A percentile compares a stretch with the other conserved stretches of the same genome.
Conservation (phyloP, 441 rosid species). For the Jatropha multifida region DNA sequence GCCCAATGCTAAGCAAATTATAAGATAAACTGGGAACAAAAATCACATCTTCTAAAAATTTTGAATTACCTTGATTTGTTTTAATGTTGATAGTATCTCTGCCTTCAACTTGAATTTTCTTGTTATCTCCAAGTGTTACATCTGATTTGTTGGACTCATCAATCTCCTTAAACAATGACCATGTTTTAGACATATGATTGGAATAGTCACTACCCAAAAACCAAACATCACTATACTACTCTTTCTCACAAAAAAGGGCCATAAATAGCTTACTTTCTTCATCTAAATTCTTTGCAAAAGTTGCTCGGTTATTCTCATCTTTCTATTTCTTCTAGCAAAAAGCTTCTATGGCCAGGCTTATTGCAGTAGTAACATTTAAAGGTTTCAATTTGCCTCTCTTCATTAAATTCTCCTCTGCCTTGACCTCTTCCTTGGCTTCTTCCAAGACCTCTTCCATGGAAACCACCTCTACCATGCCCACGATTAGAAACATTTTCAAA, state of each 20-base stretch:
- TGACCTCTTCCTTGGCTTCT: neutral
- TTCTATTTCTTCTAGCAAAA: neutral
- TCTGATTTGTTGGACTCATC: neutral
- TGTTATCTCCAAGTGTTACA: neutral
- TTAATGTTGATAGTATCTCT: no score
- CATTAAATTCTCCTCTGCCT: neutral
- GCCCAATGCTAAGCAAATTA: conserved; percentile 14
- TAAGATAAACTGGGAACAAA: conserved; percentile 5
- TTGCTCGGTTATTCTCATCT: neutral
- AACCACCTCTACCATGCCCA: neutral
- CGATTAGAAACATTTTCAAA: neutral
- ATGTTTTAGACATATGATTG: neutral
- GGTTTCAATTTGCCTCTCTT: neutral
- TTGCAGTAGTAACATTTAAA: neutral
- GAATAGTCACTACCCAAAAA: neutral
- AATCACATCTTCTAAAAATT: neutral
- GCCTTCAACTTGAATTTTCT: neutral
- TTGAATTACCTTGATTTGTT: no score
- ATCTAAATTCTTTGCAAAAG: neutral
- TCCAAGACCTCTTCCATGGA: neutral
- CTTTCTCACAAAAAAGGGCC: neutral
- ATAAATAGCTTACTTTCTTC: neutral
- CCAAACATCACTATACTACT: neutral
- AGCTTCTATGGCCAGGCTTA: neutral
- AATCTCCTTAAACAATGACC: neutral